Conservation (phyloP, 2,329 filamentous ascomycete genomes). For the Karstenula rhodostoma region DNA sequence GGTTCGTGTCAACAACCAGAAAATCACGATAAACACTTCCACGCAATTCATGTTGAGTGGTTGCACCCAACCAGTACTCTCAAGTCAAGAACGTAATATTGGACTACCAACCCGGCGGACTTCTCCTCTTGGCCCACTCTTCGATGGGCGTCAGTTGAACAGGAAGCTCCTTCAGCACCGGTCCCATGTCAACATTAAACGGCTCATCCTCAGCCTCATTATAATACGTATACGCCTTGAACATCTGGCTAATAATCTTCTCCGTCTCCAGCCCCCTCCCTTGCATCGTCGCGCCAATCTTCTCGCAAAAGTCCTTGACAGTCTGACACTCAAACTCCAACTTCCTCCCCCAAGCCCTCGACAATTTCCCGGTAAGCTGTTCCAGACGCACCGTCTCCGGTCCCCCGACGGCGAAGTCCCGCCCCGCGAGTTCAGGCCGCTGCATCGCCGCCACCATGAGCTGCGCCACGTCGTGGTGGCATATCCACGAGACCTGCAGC, state of each 20-base stretch:
- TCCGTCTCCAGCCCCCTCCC: slow-evolving; percentile 48
- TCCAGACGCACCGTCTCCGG: slow-evolving; percentile 46
- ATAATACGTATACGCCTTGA: slow-evolving; percentile 53
- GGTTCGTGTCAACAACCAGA: no score
- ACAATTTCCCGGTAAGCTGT: slow-evolving; percentile 46
- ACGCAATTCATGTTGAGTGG: no score
- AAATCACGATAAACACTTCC: no score
- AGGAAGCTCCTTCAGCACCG: slow-evolving; percentile 44
- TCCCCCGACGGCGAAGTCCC: slow-evolving; percentile 48
- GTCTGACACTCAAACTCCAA: slow-evolving; percentile 46
- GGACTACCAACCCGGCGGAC: slow-evolving; percentile 22
- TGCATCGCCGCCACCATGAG: slow-evolving; percentile 49
- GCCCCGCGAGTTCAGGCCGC: slow-evolving; percentile 45
- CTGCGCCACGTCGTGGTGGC: slow-evolving; percentile 51
- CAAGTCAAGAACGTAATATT: not conserved
- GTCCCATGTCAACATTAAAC: slow-evolving; percentile 50
- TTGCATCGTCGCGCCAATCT: slow-evolving; percentile 44
- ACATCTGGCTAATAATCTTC: slow-evolving; percentile 50
- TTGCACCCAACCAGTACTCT: no score
- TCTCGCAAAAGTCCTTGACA: slow-evolving; percentile 36
- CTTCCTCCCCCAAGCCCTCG: slow-evolving; percentile 42
- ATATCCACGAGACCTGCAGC: slow-evolving; percentile 52
- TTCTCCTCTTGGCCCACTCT: slow-evolving; percentile 45
- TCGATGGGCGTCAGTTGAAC: slow-evolving; percentile 46
- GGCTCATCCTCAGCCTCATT: slow-evolving; percentile 50